Percentiles rank a stretch among this genome's conserved stretches.
phyloP scores from a whole-genome alignment of 2,329 filamentous ascomycete genomes.

The Colletotrichum siamense region DNA sequence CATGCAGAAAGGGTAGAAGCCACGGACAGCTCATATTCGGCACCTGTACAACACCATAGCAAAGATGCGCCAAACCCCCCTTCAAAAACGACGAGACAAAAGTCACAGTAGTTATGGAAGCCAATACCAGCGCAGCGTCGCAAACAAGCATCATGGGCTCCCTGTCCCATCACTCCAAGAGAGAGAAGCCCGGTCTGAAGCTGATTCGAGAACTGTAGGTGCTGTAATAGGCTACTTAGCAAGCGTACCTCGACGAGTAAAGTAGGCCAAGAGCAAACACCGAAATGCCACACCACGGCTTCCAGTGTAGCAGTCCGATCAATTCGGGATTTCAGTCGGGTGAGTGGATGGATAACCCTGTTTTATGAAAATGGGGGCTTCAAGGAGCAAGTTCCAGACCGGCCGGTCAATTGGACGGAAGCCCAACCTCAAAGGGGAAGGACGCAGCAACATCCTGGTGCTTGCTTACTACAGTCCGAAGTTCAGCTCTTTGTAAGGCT shows the following conservation, averaged over 20 bases:
- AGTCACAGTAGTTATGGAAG: background rate
- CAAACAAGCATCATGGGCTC: background rate
- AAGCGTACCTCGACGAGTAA: rapidly evolving
- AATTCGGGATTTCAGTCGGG: background rate
- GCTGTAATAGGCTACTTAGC: background rate
- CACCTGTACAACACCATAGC: rapidly evolving
- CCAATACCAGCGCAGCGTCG: background rate
- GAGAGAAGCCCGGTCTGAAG: background rate
- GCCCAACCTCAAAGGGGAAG: background rate
- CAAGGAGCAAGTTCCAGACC: background rate
- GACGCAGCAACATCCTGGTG: background rate
- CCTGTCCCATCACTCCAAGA: background rate
- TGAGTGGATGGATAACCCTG: background rate
- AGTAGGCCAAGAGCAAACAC: background rate
- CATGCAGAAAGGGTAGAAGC: background rate
- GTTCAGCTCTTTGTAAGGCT: background rate
- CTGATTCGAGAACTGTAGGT: background rate
- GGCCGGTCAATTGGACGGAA: background rate
- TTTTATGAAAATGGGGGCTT: background rate
- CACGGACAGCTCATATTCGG: rapidly evolving
- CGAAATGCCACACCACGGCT: background rate
- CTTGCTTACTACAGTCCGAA: background rate
- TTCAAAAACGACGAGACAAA: background rate
- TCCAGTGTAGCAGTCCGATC: background rate
- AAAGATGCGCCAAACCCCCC: background rate